Evolutionary conservation across 2,329 filamentous ascomycete species (phyloP).

Genomic region (Falciphora oryzae): DNA sequence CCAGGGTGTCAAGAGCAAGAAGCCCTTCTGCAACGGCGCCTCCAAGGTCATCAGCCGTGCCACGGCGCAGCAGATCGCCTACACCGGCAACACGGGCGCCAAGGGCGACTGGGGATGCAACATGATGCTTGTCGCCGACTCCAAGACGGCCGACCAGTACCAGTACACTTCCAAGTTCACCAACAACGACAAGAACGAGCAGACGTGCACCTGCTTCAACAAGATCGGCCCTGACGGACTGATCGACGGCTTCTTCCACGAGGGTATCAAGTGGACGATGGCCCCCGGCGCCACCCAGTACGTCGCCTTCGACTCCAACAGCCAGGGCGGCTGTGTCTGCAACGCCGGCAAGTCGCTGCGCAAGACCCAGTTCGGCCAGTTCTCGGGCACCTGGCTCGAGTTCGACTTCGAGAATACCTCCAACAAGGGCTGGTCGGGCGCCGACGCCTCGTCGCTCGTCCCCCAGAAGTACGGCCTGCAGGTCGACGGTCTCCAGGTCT

Average conservation of each 20-base stretch:
- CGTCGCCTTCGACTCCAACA: conserved; percentile 40
- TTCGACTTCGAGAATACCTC: conserved; percentile 39
- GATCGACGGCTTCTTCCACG: conserved; percentile 44
- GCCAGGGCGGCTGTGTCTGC: conserved; percentile 44
- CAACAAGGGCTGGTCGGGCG: conserved; percentile 45
- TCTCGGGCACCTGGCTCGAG: conserved; percentile 42
- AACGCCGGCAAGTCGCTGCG: conserved; percentile 24
- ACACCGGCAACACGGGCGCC: conserved; percentile 41
- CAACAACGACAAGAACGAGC: conserved; percentile 24
- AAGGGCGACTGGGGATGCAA: conserved; percentile 43
- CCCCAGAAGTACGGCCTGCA: conserved; percentile 30
- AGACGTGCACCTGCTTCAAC: conserved; percentile 41
- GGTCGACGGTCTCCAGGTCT: conserved; percentile 31
- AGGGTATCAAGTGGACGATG: conserved; percentile 37
- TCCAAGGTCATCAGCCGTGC: conserved; percentile 29
- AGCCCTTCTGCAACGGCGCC: conserved; percentile 24
- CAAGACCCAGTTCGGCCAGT: conserved; percentile 33
- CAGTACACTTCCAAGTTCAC: conserved; percentile 37
- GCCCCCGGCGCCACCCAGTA: conserved; percentile 29
- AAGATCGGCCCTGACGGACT: conserved; percentile 41
- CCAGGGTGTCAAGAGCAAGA: conserved; percentile 18
- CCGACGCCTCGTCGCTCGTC: conserved; percentile 45
- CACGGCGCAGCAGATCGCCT: conserved; percentile 38
- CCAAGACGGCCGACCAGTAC: conserved; percentile 33
- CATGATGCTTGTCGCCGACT: conserved; percentile 35